A percentile compares a stretch with the other conserved stretches of the same genome.
Evolutionary conservation across 345 rosid genomes (phyloP).

Genomic region (Abelmoschus esculentus): DNA sequence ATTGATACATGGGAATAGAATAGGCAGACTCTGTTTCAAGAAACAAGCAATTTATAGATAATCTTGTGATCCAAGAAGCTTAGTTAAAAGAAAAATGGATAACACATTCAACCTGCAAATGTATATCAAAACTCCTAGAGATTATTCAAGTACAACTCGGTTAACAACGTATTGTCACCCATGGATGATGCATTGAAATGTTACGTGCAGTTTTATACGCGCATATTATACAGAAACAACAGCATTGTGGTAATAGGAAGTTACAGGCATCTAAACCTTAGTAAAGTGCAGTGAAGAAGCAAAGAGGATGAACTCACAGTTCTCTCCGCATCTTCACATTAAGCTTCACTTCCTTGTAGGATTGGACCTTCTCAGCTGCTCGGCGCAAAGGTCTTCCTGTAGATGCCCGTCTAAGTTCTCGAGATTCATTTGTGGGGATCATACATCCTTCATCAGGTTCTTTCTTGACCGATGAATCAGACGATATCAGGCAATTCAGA

Average conservation of each 20-base stretch:
- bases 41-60: too few species aligned
- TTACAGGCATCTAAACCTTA: background rate
- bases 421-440: constrained; percentile 22
- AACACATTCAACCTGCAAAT: background rate
- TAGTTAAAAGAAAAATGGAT: background rate
- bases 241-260: background rate
- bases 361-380: constrained; percentile 52
- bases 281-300: background rate
- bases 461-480: constrained; percentile 2
- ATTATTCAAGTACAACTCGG: background rate
- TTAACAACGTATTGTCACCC: background rate
- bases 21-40: too few species aligned
- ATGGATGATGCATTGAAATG: background rate
- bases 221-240: background rate
- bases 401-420: constrained; percentile 25
- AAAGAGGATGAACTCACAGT: constrained; percentile 18
- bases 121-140: background rate
- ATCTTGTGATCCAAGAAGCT: background rate
- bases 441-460: constrained; percentile 19
- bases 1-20: too few species aligned
- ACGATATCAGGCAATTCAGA: background rate
- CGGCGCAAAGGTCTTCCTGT: constrained; percentile 46
- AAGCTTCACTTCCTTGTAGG: constrained; percentile 66
- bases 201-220: background rate
- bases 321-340: constrained; percentile 63